Base-by-base conservation (phyloP, 306 rosid genomes). In the Lotus japonicus region DNA sequence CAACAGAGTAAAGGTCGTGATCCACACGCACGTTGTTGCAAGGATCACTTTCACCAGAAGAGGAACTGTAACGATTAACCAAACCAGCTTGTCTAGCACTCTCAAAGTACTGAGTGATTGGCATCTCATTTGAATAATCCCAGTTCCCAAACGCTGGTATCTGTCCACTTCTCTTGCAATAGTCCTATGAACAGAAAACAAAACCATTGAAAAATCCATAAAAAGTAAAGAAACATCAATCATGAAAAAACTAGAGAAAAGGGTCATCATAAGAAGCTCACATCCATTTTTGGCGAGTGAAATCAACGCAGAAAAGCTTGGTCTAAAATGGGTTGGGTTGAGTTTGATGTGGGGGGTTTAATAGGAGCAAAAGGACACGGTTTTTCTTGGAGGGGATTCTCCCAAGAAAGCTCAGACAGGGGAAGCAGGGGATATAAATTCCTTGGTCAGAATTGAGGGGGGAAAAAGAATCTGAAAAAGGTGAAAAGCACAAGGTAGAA, bases 101-200 rank as follows among this genome's bases (percentile, higher is more conserved):
- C 66, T 90, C 98, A 41, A 94, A 94, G 61, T 90, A 94, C 81
- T 94, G 97, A 58, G 96, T 94, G 63, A 94, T 94, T 46, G 98
- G 97, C 16, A 90, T 52, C 52, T 94, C 86, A 46, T 86, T 88
- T 0, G 95, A 83, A 36, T 79, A 82, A 44, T 94, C 98, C 98
- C 98, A 94, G 82, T 94, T 84, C 4, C 98, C 97, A 48, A 94
- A 94, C 42, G 92, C 89, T 11, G 98, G 97, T 57, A 94, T 84
- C 50, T 90, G 94, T 1, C 89, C 92, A 11, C 96, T 90, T 68
- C 85, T 85, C 77, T 73, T 90, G 35, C 51, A 80, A 16, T 44
- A 83, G 63, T 88, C 88, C 88, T 80, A 14, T 17, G 7, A 31
- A 31, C 1, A 38, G 7, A 2, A 0, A 31, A 31, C 5, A 5